Evolutionary conservation across 768 basidiomycete genomes (phyloP).

Genomic region (Hysterangium stoloniferum): DNA sequence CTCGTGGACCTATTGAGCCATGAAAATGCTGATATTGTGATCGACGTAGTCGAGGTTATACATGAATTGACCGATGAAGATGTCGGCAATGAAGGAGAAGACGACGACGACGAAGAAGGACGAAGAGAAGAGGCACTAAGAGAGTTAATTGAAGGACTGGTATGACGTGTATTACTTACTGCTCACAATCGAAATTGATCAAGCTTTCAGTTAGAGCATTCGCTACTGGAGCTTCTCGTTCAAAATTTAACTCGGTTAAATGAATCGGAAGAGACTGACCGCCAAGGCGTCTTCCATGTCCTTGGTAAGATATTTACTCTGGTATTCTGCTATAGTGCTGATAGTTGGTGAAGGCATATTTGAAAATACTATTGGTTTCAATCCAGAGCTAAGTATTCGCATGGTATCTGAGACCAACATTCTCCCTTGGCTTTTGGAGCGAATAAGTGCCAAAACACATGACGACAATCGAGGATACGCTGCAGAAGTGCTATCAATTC

Average conservation of each 20-base stretch:
- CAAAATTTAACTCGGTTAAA: conserved; percentile 86
- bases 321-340: neutral
- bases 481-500: conserved; percentile 86
- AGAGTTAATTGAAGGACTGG: conserved; percentile 66
- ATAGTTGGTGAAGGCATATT: conserved; percentile 56
- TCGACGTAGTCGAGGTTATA: conserved; percentile 87
- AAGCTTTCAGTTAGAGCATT: conserved; percentile 60
- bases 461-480: conserved; percentile 93
- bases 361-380: conserved; percentile 86
- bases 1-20: conserved; percentile 86
- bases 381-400: conserved; percentile 61
- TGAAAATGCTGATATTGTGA: conserved; percentile 96
- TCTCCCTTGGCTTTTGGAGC: conserved; percentile 69
- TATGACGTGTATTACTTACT: conserved; percentile 23
- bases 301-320: conserved; percentile 61
- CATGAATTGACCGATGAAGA: conserved; percentile 97
- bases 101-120: conserved; percentile 54
- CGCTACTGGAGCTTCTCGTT: conserved; percentile 81
- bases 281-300: conserved; percentile 88
- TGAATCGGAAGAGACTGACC: conserved; percentile 84
- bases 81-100: conserved; percentile 70
- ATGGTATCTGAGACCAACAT: conserved; percentile 72
- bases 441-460: conserved; percentile 63
- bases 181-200: conserved; percentile 10
- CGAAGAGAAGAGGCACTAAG: conserved; percentile 61